Conservation (phyloP, 176 grass and related monocot genomes). For the Lolium perenne region DNA sequence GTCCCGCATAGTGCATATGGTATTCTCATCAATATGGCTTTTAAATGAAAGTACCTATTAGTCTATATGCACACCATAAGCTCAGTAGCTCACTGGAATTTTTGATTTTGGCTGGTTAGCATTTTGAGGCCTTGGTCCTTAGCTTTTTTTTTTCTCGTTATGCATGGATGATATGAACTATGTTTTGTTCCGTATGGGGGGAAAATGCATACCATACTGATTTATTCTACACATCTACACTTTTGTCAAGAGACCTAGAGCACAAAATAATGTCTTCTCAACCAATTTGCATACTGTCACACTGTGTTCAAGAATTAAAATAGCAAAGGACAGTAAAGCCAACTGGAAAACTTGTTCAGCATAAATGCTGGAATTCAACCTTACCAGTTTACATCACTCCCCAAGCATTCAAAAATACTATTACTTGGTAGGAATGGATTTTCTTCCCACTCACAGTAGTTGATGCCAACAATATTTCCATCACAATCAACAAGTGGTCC, state of each 20-base stretch:
- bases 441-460: not conserved
- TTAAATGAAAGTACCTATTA: too few relatives aligned
- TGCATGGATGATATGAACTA: not conserved
- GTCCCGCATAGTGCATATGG: too few relatives aligned
- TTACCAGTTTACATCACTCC: not conserved
- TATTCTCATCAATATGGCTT: too few relatives aligned
- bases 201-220: not conserved
- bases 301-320: not conserved
- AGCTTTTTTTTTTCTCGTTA: not conserved
- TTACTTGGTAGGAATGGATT: not conserved
- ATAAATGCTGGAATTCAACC: not conserved
- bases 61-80: not conserved
- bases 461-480: slow-evolving; percentile 13
- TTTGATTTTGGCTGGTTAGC: not conserved
- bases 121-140: too few relatives aligned
- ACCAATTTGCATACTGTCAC: not conserved
- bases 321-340: not conserved
- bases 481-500: slow-evolving; percentile 11
- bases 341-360: not conserved
- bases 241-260: not conserved
- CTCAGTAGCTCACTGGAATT: not conserved
- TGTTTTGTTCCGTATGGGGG: not conserved
- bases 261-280: not conserved
- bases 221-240: not conserved
- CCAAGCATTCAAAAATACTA: not conserved